A percentile compares a stretch with the other conserved stretches of the same genome.
Evolutionary conservation across 441 rosid species (phyloP).

Genomic region (Populus hybrid): DNA sequence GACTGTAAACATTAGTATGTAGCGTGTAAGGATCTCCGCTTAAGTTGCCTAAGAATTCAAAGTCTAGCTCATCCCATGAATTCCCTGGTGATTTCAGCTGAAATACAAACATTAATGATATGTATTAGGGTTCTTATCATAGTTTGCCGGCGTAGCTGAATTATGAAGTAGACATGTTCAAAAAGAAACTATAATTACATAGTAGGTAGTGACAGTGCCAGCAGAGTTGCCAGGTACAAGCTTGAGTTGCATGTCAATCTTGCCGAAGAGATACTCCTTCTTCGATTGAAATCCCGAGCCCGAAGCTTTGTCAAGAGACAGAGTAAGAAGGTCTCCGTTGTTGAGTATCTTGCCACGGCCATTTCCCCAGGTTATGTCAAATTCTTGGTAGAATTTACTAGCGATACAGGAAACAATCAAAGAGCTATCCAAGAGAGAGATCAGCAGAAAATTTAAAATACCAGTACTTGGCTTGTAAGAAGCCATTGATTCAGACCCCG

Average conservation of each 20-base stretch:
- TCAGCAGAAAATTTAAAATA: background rate
- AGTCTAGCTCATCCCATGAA: constrained; percentile 42
- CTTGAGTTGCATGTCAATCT: constrained; percentile 20
- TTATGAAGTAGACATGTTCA: background rate
- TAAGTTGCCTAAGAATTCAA: constrained; percentile 23
- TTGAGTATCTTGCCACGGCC: constrained; percentile 17
- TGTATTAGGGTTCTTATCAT: too few species aligned
- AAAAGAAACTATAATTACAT: background rate
- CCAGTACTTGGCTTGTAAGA: background rate
- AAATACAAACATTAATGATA: constrained; percentile 2
- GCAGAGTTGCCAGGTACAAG: constrained; percentile 24
- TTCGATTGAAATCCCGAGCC: constrained; percentile 31
- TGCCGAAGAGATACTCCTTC: constrained; percentile 16
- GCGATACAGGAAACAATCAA: background rate
- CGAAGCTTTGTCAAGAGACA: constrained; percentile 26
- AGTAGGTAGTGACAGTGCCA: constrained; percentile 19
- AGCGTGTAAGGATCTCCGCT: constrained; percentile 29
- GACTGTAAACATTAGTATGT: constrained; percentile 34
- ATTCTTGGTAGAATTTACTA: constrained; percentile 8
- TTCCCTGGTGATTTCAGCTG: constrained; percentile 20
- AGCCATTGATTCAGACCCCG: background rate
- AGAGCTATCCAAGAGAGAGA: background rate
- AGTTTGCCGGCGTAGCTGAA: too few species aligned
- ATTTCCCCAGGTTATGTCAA: constrained; percentile 18
- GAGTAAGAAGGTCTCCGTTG: constrained; percentile 21